These are phyloP conservation scores for Tetrapisispora namnaoensis DNA, from an alignment of 805 yeast species.

Conservation along the genomic window DNA sequence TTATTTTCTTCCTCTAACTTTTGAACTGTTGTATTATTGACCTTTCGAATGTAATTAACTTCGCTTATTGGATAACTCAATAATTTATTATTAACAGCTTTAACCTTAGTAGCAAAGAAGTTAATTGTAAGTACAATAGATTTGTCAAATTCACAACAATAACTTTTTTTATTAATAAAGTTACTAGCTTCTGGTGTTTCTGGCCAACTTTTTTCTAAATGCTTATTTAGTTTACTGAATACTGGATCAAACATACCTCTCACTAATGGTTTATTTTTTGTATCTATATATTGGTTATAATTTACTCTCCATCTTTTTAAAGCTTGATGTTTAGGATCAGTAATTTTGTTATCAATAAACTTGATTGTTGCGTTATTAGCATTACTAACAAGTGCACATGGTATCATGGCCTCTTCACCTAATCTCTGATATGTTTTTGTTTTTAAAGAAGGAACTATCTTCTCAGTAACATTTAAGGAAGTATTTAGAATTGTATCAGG, in stretches of 20 bases:
- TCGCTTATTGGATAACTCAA: slow-evolving; percentile 1
- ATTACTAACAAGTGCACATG: slow-evolving; percentile 38
- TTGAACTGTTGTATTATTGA: slow-evolving; percentile 31
- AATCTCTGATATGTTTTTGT: slow-evolving; percentile 42
- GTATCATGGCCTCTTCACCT: slow-evolving; percentile 41
- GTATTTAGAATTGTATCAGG: slow-evolving; percentile 48
- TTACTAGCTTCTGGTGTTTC: slow-evolving; percentile 39
- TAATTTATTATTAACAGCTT: background rate
- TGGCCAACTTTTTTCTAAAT: slow-evolving; percentile 37
- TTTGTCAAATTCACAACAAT: slow-evolving; percentile 49
- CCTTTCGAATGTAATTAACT: slow-evolving; percentile 28
- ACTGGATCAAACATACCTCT: slow-evolving; percentile 56
- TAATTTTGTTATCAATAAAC: slow-evolving; percentile 28
- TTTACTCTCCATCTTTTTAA: slow-evolving; percentile 39
- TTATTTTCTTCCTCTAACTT: slow-evolving; percentile 34
- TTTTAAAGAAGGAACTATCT: slow-evolving; percentile 47
- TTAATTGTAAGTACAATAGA: slow-evolving; percentile 35
- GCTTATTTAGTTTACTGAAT: slow-evolving; percentile 50
- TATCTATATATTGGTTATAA: slow-evolving; percentile 45
- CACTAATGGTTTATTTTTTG: slow-evolving; percentile 52
- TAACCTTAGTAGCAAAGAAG: background rate
- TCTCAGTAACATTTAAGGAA: slow-evolving; percentile 49
- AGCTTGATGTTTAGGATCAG: slow-evolving; percentile 41
- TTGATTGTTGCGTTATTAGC: slow-evolving; percentile 26
- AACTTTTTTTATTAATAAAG: slow-evolving; percentile 34